Evolutionary conservation across 768 basidiomycete species (phyloP).

Genomic region (Termitomyces sp.): DNA sequence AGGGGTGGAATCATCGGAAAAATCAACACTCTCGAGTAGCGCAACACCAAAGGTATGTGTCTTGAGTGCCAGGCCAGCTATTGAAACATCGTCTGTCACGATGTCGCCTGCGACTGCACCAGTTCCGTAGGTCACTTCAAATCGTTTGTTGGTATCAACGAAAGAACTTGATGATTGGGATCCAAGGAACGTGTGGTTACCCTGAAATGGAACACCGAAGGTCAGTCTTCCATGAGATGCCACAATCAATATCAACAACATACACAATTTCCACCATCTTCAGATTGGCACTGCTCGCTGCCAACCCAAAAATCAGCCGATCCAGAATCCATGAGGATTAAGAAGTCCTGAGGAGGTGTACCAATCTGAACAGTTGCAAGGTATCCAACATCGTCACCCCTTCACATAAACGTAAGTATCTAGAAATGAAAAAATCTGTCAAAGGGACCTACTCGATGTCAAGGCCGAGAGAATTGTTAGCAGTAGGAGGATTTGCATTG

Average conservation of each 20-base stretch:
- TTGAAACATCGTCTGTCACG: slow-evolving; percentile 52
- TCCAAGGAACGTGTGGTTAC: slow-evolving; percentile 66
- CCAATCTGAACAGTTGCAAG: slow-evolving; percentile 58
- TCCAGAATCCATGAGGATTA: slow-evolving; percentile 65
- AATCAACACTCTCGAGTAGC: slow-evolving; percentile 51
- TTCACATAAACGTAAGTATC: slow-evolving; percentile 7
- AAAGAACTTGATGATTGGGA: slow-evolving; percentile 57
- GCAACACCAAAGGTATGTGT: slow-evolving; percentile 69
- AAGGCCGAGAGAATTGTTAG: slow-evolving; percentile 55
- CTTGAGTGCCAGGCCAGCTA: slow-evolving; percentile 56
- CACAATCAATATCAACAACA: slow-evolving; percentile 9
- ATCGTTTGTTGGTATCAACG: slow-evolving; percentile 40
- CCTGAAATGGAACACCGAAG: slow-evolving; percentile 20
- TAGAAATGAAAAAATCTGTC: neutral
- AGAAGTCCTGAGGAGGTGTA: slow-evolving; percentile 53
- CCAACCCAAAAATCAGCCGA: slow-evolving; percentile 68
- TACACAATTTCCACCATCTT: slow-evolving; percentile 36
- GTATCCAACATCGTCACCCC: slow-evolving; percentile 44
- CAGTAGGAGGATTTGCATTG: slow-evolving; percentile 27
- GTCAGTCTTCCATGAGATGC: neutral
- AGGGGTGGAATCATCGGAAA: slow-evolving; percentile 39
- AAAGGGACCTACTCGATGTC: slow-evolving; percentile 56
- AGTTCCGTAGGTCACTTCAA: slow-evolving; percentile 64
- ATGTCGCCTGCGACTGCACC: slow-evolving; percentile 64
- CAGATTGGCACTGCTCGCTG: slow-evolving; percentile 43